Evolutionary conservation across 345 rosid genomes (phyloP).

Genomic region (Syzygium jambos): DNA sequence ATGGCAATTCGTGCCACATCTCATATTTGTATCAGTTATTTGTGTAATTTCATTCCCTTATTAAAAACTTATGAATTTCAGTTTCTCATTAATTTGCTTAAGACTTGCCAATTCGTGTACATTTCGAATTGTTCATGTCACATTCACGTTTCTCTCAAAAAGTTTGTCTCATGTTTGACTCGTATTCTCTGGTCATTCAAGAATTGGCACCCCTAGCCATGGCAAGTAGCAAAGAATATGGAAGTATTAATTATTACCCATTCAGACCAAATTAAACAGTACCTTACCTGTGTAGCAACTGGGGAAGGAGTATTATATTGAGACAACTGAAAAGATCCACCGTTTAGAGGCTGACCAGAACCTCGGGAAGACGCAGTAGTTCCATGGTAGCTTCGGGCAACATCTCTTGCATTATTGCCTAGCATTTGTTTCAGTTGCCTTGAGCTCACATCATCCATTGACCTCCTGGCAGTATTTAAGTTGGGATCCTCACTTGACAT

Average conservation of each 20-base stretch:
- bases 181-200: background rate
- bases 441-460: conserved; percentile 54
- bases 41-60: background rate
- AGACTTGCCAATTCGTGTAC: background rate
- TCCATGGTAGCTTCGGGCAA: conserved; percentile 58
- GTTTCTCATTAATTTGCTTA: background rate
- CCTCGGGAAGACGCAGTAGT: conserved; percentile 24
- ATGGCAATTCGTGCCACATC: background rate
- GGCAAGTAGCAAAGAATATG: background rate
- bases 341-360: conserved; percentile 54
- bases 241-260: background rate
- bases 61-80: background rate
- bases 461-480: conserved; percentile 28
- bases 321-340: conserved; percentile 55
- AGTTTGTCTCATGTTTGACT: background rate
- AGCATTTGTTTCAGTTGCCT: conserved; percentile 64
- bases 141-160: background rate
- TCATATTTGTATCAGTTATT: background rate
- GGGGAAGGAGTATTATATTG: conserved; percentile 93
- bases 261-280: background rate
- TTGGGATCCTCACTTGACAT: conserved; percentile 49
- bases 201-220: background rate
- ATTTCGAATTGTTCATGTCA: background rate
- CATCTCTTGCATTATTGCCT: conserved; percentile 63
- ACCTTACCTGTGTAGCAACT: conserved; percentile 64